Conservation (phyloP, 306 rosid genomes). For the Vigna radiata region DNA sequence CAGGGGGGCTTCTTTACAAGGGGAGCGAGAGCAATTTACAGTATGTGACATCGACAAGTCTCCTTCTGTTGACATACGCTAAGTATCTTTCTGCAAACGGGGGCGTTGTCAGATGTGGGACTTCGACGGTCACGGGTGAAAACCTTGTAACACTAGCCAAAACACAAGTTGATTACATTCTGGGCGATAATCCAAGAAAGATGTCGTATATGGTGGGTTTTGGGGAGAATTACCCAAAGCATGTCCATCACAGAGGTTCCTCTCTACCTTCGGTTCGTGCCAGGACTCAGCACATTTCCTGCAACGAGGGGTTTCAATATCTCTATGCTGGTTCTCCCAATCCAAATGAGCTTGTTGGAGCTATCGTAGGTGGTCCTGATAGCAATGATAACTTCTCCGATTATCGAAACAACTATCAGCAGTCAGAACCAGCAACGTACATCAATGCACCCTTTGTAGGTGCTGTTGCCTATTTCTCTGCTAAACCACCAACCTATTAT, state of each 20-base stretch:
- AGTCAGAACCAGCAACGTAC: slow-evolving; percentile 89
- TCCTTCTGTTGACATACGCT: slow-evolving; percentile 69
- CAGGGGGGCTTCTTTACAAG: slow-evolving; percentile 79
- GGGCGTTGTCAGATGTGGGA: slow-evolving; percentile 55
- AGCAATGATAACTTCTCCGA: slow-evolving; percentile 67
- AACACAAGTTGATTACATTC: slow-evolving; percentile 82
- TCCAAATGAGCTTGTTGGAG: slow-evolving; percentile 81
- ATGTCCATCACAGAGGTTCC: slow-evolving; percentile 82
- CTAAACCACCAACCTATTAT: slow-evolving; percentile 8
- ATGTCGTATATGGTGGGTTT: slow-evolving; percentile 91
- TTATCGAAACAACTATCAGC: slow-evolving; percentile 79
- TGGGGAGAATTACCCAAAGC: slow-evolving; percentile 69
- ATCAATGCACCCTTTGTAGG: slow-evolving; percentile 92
- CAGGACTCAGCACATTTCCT: slow-evolving; percentile 52
- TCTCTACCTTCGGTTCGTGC: slow-evolving; percentile 68
- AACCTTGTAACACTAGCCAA: slow-evolving; percentile 60
- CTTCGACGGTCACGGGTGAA: slow-evolving; percentile 53
- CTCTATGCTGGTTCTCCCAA: slow-evolving; percentile 61
- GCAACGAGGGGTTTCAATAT: slow-evolving; percentile 70
- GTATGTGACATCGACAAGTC: slow-evolving; percentile 71
- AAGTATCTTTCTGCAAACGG: slow-evolving; percentile 61
- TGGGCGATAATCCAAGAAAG: slow-evolving; percentile 74
- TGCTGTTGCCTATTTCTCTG: slow-evolving; percentile 68
- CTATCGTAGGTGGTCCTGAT: slow-evolving; percentile 94
- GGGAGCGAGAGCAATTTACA: slow-evolving; percentile 88